Conservation (phyloP, 108 stramenopile species). For the Asterionellopsis glacialis region DNA sequence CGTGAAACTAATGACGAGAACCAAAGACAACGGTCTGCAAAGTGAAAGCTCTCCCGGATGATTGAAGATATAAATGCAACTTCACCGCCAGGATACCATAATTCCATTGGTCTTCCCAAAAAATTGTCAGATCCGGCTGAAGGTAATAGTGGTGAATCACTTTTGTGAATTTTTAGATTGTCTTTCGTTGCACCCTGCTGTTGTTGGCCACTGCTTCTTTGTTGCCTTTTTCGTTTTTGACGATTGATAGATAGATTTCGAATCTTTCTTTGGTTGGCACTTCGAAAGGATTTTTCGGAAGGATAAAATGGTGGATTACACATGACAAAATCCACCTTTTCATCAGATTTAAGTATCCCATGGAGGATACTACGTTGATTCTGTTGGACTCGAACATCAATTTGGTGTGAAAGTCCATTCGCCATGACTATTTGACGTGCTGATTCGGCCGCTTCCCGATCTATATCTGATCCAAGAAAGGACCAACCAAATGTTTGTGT, state of each 20-base stretch:
- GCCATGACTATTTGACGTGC: slow-evolving; percentile 1
- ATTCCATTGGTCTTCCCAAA: slow-evolving; percentile 11
- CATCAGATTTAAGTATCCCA: slow-evolving; percentile 5
- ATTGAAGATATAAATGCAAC: slow-evolving; percentile 11
- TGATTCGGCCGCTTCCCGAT: background rate
- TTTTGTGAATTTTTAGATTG: too few relatives aligned
- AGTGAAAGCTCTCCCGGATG: slow-evolving; percentile 2
- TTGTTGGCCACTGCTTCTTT: too few relatives aligned
- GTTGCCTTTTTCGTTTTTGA: slow-evolving; percentile 11
- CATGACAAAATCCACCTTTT: slow-evolving; percentile 13
- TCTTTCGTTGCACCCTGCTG: too few relatives aligned
- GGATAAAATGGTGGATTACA: slow-evolving; percentile 17
- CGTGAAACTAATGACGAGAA: background rate
- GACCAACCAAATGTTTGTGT: slow-evolving; percentile 8
- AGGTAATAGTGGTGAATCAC: too few relatives aligned
- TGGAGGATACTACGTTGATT: background rate
- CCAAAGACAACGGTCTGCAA: background rate
- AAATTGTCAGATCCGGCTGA: slow-evolving; percentile 14
- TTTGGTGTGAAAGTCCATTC: slow-evolving; percentile 1
- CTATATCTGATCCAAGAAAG: slow-evolving; percentile 6
- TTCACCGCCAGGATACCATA: slow-evolving; percentile 21
- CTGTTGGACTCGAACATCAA: slow-evolving; percentile 5
- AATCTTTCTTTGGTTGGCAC: background rate
- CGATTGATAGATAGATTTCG: background rate
- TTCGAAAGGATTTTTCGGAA: background rate